Percentiles rank a stretch among this genome's conserved stretches.
Evolutionary conservation across 192 early-diverging fungal genomes (phyloP).

Genomic region (Chytriomyces confervae): DNA sequence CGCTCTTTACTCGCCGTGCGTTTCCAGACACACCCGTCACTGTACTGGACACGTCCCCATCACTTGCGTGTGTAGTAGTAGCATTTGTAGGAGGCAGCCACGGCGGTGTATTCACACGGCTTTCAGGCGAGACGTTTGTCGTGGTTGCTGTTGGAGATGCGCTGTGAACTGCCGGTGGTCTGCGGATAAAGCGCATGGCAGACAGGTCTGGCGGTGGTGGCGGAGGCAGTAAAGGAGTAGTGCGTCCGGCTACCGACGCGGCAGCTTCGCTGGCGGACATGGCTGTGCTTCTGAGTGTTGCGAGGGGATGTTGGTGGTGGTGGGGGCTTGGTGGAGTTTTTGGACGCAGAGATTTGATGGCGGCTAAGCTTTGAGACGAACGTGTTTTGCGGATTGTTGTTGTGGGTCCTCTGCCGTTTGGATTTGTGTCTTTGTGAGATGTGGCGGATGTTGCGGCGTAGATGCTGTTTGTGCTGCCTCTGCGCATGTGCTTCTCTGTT

Average conservation of each 20-base stretch:
- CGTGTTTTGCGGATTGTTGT: conserved; percentile 2
- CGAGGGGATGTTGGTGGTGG: conserved; percentile 11
- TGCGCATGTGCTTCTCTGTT: conserved; percentile 25
- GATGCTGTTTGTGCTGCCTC: not conserved
- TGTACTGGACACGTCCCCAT: not conserved
- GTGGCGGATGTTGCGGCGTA: too few relatives aligned
- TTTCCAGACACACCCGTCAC: not conserved
- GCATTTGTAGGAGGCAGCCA: not conserved
- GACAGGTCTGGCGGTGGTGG: conserved; percentile 5
- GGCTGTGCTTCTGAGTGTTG: not conserved
- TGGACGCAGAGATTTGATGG: conserved; percentile 2
- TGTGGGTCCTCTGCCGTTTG: too few relatives aligned
- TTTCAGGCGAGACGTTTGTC: not conserved
- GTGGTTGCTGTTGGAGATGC: not conserved
- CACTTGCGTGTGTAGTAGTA: not conserved
- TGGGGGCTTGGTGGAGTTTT: conserved; percentile 26
- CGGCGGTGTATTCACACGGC: not conserved
- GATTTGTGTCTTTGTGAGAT: too few relatives aligned
- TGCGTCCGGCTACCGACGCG: not conserved
- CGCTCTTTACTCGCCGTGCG: not conserved
- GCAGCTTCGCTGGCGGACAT: not conserved
- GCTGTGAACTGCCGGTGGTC: not conserved
- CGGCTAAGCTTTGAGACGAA: conserved; percentile 2
- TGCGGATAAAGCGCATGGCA: not conserved
- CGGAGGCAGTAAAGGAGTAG: not conserved